These are phyloP conservation scores for Chloromonas sp. DNA, from an alignment of 163 green algal species.

Conservation along the genomic window DNA sequence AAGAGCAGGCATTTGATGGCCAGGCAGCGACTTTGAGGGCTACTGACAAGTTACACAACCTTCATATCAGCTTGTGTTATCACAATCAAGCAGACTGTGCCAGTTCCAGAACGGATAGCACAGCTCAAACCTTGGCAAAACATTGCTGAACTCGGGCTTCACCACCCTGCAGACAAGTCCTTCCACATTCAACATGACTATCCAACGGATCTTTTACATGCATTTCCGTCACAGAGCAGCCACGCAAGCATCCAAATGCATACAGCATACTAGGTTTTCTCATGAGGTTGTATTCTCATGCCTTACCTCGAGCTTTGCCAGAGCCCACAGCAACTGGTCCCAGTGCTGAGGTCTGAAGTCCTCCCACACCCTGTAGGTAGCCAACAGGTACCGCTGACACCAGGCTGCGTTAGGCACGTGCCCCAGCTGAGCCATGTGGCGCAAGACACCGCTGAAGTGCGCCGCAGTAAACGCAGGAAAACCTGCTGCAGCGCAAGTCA, in stretches of 20 bases:
- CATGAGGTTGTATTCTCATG: neutral
- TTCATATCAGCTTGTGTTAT: too few species aligned
- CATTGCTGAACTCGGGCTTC: too few species aligned
- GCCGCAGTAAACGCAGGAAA: neutral
- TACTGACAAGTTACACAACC: too few species aligned
- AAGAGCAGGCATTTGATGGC: too few species aligned
- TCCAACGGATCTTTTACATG: too few species aligned
- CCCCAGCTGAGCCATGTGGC: neutral
- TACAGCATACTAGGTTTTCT: neutral
- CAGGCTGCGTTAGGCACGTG: neutral
- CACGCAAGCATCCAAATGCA: neutral
- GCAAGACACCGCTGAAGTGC: neutral
- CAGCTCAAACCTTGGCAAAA: too few species aligned
- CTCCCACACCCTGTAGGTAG: constrained; percentile 7
- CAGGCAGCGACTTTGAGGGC: too few species aligned
- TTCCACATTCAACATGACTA: too few species aligned
- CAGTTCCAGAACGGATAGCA: too few species aligned
- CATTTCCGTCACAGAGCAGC: too few species aligned
- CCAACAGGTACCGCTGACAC: neutral
- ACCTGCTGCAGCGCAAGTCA: neutral
- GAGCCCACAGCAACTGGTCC: neutral
- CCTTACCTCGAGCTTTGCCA: constrained; percentile 2
- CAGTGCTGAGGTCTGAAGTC: neutral
- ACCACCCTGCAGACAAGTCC: too few species aligned
- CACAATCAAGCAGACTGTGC: too few species aligned